Conservation (phyloP, 1,284 basidiomycete species). For the Sporisorium reilianum region DNA sequence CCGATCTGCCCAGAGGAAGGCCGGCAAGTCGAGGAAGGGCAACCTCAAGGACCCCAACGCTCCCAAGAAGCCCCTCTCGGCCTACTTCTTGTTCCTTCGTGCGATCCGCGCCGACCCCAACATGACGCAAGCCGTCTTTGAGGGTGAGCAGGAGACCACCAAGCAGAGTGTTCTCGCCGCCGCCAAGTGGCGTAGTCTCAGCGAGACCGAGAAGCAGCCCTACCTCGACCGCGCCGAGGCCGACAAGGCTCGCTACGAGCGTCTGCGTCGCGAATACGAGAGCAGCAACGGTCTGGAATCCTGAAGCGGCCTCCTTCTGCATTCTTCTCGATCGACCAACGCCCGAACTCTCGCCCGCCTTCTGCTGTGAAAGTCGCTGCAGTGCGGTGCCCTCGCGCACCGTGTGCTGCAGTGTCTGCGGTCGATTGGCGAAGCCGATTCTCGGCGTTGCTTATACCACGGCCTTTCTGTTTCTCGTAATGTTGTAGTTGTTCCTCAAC, state of each 20-base stretch:
- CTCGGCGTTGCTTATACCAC: slow-evolving; percentile 31
- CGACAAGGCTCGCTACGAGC: slow-evolving; percentile 66
- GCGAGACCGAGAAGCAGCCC: slow-evolving; percentile 81
- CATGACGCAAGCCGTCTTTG: slow-evolving; percentile 78
- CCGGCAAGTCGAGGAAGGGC: slow-evolving; percentile 90
- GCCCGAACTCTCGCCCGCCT: neutral
- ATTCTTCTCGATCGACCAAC: neutral
- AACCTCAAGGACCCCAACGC: slow-evolving; percentile 98
- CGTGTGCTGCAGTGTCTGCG: neutral
- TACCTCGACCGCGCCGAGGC: slow-evolving; percentile 62
- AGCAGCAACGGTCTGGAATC: slow-evolving; percentile 32
- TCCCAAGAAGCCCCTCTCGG: slow-evolving; percentile 92
- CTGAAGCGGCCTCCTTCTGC: slow-evolving; percentile 13
- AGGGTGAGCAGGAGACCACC: slow-evolving; percentile 92
- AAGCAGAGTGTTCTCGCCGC: slow-evolving; percentile 94
- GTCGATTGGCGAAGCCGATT: neutral
- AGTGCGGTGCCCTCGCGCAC: neutral
- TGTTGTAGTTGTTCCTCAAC: slow-evolving; percentile 23
- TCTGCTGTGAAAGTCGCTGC: neutral
- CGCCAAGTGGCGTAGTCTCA: slow-evolving; percentile 89
- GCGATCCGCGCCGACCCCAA: slow-evolving; percentile 63
- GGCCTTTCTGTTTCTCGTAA: slow-evolving; percentile 15
- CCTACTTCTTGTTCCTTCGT: slow-evolving; percentile 95
- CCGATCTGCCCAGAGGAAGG: slow-evolving; percentile 89
- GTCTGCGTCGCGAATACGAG: slow-evolving; percentile 61